phyloP scores from a whole-genome alignment of 225 moss, liverwort and hornwort species.

The Pseudisothecium myosuroides region DNA sequence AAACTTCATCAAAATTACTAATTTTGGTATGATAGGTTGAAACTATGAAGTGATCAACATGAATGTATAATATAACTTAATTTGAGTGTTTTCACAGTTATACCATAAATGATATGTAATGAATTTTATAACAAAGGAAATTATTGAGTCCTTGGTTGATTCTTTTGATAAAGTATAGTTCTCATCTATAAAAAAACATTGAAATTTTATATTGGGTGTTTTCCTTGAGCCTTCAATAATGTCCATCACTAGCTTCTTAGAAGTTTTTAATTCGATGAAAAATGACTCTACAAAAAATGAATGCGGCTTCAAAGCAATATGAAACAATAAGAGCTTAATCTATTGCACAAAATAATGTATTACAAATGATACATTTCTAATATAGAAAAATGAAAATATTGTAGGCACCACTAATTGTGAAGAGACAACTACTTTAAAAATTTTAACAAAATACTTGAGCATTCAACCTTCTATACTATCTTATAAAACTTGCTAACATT shows the following conservation, averaged over 20 bases:
- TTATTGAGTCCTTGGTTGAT: not conserved
- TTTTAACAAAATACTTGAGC: not conserved
- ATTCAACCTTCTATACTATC: not conserved
- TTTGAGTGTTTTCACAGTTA: not conserved
- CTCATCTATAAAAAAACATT: not conserved
- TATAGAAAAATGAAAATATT: not conserved
- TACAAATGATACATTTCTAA: not conserved
- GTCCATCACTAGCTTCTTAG: not conserved
- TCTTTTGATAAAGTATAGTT: not conserved
- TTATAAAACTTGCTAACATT: no score
- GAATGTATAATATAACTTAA: rapidly evolving
- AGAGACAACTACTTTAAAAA: not conserved
- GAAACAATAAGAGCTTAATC: not conserved
- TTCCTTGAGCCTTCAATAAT: not conserved
- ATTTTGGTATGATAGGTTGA: not conserved
- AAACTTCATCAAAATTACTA: not conserved
- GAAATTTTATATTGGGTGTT: not conserved
- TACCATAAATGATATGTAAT: not conserved
- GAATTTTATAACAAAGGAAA: not conserved
- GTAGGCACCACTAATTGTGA: rapidly evolving
- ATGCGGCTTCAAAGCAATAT: not conserved
- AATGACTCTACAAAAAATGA: not conserved
- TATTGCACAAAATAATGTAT: not conserved
- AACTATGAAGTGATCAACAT: not conserved
- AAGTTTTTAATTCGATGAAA: not conserved